These are phyloP conservation scores for Lagerstroemia speciosa DNA, from an alignment of 345 rosid genomes.

Conservation along the genomic window DNA sequence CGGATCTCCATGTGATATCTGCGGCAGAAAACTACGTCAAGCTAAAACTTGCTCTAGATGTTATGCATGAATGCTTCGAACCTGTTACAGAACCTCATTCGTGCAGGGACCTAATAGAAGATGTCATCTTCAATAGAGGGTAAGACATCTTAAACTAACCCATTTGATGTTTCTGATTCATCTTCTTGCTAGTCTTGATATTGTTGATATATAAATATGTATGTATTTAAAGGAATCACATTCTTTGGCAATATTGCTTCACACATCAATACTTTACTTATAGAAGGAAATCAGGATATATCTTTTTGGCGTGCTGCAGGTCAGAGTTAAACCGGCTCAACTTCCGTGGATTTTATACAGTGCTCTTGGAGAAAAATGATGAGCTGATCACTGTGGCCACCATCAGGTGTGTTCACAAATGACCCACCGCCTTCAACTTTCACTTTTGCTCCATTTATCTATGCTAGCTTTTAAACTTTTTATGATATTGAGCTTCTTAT, in stretches of 20 bases:
- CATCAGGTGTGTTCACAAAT: slow-evolving; percentile 23
- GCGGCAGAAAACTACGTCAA: slow-evolving; percentile 44
- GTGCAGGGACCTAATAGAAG: slow-evolving; percentile 51
- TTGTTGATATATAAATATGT: no score
- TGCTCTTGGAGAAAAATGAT: slow-evolving; percentile 61
- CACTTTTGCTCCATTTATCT: not conserved
- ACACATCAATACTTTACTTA: not conserved
- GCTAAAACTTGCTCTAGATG: slow-evolving; percentile 58
- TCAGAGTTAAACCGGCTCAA: slow-evolving; percentile 56
- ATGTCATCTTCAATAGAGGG: slow-evolving; percentile 70
- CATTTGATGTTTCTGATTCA: not conserved
- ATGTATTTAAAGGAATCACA: not conserved
- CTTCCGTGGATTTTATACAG: slow-evolving; percentile 69
- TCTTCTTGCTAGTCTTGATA: not conserved
- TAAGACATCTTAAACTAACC: slow-evolving; percentile 24
- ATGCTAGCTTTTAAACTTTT: not conserved
- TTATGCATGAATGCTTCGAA: slow-evolving; percentile 90
- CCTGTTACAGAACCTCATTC: slow-evolving; percentile 43
- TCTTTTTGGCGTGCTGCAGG: slow-evolving; percentile 23
- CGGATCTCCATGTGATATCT: slow-evolving; percentile 27
- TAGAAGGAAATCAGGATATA: not conserved
- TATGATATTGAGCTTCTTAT: not conserved
- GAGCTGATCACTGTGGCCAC: slow-evolving; percentile 53
- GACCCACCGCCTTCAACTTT: not conserved
- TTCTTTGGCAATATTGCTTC: no score